A percentile compares a stretch with the other conserved stretches of the same genome.
phyloP scores from a whole-genome alignment of 768 basidiomycete genomes.

The Leccinum longicurvipes region DNA sequence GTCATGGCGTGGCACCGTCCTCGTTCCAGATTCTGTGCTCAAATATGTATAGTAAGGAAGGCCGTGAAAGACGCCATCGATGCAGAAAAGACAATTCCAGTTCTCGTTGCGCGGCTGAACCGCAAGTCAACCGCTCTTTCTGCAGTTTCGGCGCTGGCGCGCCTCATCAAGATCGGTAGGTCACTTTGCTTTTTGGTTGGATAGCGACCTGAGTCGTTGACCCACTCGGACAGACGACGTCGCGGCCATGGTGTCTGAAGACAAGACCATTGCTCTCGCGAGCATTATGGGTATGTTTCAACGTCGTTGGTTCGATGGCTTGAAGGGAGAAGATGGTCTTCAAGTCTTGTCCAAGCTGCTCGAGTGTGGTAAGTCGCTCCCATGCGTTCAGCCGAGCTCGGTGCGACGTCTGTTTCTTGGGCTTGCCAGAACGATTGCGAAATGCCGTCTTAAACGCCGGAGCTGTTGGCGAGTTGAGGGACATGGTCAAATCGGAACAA shows the following conservation, averaged over 20 bases:
- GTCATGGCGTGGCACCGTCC: background rate
- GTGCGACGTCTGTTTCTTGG: background rate
- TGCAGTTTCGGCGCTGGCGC: conserved; percentile 19
- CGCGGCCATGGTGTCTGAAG: conserved; percentile 3
- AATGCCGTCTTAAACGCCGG: conserved; percentile 12
- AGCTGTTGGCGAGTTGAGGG: conserved; percentile 9
- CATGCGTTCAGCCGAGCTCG: too few relatives aligned
- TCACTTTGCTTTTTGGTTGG: background rate
- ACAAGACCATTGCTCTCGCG: background rate
- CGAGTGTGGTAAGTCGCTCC: conserved; percentile 18
- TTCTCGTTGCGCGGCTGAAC: conserved; percentile 16
- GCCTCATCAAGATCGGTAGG: conserved; percentile 20
- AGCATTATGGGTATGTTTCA: conserved; percentile 21
- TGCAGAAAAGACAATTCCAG: conserved; percentile 9
- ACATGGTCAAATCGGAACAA: conserved; percentile 13
- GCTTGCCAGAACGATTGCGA: conserved; percentile 15
- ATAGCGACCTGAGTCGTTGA: background rate
- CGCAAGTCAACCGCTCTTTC: conserved; percentile 16
- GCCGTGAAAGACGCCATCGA: conserved; percentile 16
- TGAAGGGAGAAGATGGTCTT: conserved; percentile 26
- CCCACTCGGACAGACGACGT: conserved; percentile 14
- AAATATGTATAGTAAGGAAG: background rate
- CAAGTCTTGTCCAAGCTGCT: conserved; percentile 17
- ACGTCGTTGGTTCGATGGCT: conserved; percentile 28
- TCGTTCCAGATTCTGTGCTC: background rate